phyloP scores from a whole-genome alignment of 805 yeast genomes.

The Myxozyma vanderwaltii region DNA sequence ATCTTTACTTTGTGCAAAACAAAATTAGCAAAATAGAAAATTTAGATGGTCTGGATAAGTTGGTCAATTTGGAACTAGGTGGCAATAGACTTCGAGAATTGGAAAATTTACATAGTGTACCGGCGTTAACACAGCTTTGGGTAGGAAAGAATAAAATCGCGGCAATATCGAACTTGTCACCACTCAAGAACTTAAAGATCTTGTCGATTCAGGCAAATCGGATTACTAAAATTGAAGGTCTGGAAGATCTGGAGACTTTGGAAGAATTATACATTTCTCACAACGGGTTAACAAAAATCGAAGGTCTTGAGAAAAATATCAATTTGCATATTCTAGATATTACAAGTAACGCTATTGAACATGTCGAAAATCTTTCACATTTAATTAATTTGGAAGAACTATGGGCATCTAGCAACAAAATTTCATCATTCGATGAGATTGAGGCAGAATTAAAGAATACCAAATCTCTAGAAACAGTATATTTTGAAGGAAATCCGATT shows the following conservation, averaged over 20 bases:
- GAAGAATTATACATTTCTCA: slow-evolving; percentile 89
- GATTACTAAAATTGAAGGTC: slow-evolving; percentile 75
- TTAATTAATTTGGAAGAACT: slow-evolving; percentile 77
- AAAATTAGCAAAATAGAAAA: slow-evolving; percentile 73
- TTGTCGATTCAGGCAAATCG: slow-evolving; percentile 88
- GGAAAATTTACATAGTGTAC: slow-evolving; percentile 58
- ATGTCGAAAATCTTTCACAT: slow-evolving; percentile 65
- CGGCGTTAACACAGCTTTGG: slow-evolving; percentile 77
- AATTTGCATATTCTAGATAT: slow-evolving; percentile 77
- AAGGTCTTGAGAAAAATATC: slow-evolving; percentile 69
- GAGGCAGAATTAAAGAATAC: slow-evolving; percentile 64
- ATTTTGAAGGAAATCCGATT: slow-evolving; percentile 90
- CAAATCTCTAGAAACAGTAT: slow-evolving; percentile 77
- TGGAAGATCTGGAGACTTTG: slow-evolving; percentile 67
- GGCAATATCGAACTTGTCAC: slow-evolving; percentile 61
- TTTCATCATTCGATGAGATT: slow-evolving; percentile 69
- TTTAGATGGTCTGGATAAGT: slow-evolving; percentile 55
- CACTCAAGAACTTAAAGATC: slow-evolving; percentile 64
- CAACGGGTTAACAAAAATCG: slow-evolving; percentile 73
- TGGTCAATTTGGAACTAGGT: slow-evolving; percentile 82
- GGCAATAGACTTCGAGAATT: slow-evolving; percentile 70
- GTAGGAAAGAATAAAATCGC: slow-evolving; percentile 82
- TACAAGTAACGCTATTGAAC: slow-evolving; percentile 68
- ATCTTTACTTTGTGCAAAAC: slow-evolving; percentile 86
- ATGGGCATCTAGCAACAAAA: slow-evolving; percentile 84